Evolutionary conservation across 208 protist species (phyloP), one percentile per base, ranked within the genome.

Genomic region (Strigomonas culicis): DNA sequence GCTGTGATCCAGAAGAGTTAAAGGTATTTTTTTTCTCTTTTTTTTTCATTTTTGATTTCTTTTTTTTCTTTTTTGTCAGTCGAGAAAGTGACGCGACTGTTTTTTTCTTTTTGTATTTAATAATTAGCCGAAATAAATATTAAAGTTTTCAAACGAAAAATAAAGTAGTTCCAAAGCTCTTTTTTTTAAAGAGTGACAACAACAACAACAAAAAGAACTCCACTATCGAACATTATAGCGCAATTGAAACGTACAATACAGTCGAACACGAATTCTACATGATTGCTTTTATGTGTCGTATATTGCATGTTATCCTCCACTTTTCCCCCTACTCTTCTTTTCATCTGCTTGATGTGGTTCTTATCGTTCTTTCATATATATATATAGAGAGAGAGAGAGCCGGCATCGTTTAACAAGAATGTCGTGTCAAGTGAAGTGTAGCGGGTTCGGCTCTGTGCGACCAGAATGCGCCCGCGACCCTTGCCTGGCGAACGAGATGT

Each of bases 401-500:
- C 39, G 39, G 11, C 17, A 19, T 44, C 39, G 39, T 44, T 44
- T 44, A 17, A 17, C 39, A 44, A 56, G 24, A 13, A 83, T 79
- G 75, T 83, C 51, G 46, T 94, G 88, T 64, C 61, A 66, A 13
- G 73, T 78, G 27, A 82, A 75, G 56, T 95, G 88, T 49, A 63
- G 68, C 7, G 88, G 88, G 10, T 92, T 80, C 67, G 56, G 69
- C 24, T 89, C 84, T 17, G 57, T 95, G 61, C 77, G 88, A n/a
- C 64, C 63, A 2, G 88, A 90, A 53, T 95, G 88, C 60, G 84
- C 77, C 10, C 71, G 74, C 39, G 80, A 95, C 59, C 73, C 88
- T 0, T 95, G 88, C 53, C 66, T 91, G 17, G 74, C 77, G 22
- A 70, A 76, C 24, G 72, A 66, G 4, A 90, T 92, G 80, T 95